Evolutionary conservation across 441 rosid genomes (phyloP).

Genomic region (Hura crepitans): DNA sequence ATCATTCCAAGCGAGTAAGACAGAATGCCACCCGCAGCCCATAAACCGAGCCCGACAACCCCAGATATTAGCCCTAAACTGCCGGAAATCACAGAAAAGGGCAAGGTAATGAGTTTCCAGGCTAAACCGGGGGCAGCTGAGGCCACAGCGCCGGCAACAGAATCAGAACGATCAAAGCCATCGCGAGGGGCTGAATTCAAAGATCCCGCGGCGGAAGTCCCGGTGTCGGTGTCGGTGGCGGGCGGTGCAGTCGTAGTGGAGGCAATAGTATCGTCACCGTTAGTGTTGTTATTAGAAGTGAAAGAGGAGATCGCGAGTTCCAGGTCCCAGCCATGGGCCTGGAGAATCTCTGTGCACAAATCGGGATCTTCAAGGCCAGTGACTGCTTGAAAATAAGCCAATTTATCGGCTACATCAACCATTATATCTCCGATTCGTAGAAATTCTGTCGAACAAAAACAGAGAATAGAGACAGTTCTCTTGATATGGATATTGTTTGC

Average conservation of each 20-base stretch:
- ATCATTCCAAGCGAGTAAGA: constrained; percentile 80
- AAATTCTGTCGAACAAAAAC: too few species aligned
- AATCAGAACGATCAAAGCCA: constrained; percentile 25
- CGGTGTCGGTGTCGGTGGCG: constrained; percentile 18
- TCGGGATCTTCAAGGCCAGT: constrained; percentile 86
- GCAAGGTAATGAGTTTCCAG: constrained; percentile 78
- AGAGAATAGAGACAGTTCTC: background rate
- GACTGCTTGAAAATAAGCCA: constrained; percentile 82
- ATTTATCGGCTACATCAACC: constrained; percentile 81
- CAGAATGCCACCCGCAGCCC: constrained; percentile 92
- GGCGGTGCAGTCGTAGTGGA: background rate
- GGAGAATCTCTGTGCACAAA: constrained; percentile 89
- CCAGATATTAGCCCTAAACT: constrained; percentile 80
- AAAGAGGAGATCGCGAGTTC: constrained; percentile 92
- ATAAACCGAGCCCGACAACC: constrained; percentile 80
- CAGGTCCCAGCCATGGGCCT: constrained; percentile 94
- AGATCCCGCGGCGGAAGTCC: background rate
- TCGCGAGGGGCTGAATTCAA: constrained; percentile 31
- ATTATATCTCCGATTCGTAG: constrained; percentile 28
- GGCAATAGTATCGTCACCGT: background rate
- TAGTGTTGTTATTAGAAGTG: constrained; percentile 36
- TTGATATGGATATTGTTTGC: background rate
- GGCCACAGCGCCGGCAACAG: constrained; percentile 21
- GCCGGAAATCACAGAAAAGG: constrained; percentile 76
- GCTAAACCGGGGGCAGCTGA: constrained; percentile 53